Evolutionary conservation across 306 rosid genomes (phyloP), one percentile per base, ranked within the genome.

Genomic region (Crotalaria pallida): DNA sequence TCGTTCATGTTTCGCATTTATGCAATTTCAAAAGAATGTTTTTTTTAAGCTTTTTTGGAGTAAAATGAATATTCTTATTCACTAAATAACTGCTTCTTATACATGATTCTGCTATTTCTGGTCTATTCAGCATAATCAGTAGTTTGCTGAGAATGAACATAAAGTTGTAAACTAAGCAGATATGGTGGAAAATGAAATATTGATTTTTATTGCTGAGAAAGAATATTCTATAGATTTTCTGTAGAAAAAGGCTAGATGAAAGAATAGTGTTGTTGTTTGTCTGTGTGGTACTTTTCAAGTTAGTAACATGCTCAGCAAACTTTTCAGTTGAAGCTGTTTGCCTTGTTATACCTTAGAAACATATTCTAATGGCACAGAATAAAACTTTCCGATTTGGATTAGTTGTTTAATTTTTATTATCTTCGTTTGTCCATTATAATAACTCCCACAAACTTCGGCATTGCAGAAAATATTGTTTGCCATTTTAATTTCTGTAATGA

Each of bases 381-480:
- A 13, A 45, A 55, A 19, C 11, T 26, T 62, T 60, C 40, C 41
- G 10, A n/a, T 44, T 65, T 48, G 36, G 45, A 47, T 56, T 21
- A 29, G 41, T 65, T 75, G 22, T 36, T 58, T 36, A 36, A 34
- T 19, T 36, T 62, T 41, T 75, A 2, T 55, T 19, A 38, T 49
- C 60, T 63, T 65, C 38, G 5, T 49, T 73, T 55, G 17, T 67
- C 71, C 45, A 29, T n/a, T 27, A 51, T 73, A 11, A 31, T 60
- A 41, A 21, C 61, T 41, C 18, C 74, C 48, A 11, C 24, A 33
- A 63, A 58, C 11, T 27, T 49, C 49, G 70, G 71, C 5, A 33
- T 49, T 58, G 51, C 23, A 11, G 56, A 44, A 43, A 74, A 48
- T 50, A 22, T 13, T 65, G 38, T 33, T 44, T 21, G 6, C 17